Percentiles rank a stretch among this genome's conserved stretches.
Evolutionary conservation across 352 stramenopile genomes (phyloP).

Genomic region (Globisporangium emineosum): DNA sequence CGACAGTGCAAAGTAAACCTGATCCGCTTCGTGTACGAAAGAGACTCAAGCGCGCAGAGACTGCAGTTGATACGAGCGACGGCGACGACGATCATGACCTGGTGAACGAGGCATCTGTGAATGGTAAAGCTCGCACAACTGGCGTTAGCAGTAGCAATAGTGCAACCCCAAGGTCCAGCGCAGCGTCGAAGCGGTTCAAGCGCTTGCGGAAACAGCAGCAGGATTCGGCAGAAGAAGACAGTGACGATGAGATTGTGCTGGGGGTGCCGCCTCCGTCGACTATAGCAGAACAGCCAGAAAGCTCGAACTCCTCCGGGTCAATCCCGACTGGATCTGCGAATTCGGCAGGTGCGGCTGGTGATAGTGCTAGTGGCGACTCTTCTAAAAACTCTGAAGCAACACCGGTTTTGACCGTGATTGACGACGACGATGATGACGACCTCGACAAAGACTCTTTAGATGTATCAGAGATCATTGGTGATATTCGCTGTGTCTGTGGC

Average conservation of each 20-base stretch:
- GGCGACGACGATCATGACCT: not conserved
- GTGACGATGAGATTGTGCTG: constrained; percentile 9
- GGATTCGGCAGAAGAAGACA: constrained; percentile 11
- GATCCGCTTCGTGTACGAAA: not conserved
- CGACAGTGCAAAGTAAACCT: not conserved
- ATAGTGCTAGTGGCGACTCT: not conserved
- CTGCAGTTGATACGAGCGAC: not conserved
- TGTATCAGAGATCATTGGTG: constrained; percentile 23
- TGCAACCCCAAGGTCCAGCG: not conserved
- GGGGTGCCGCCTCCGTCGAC: not conserved
- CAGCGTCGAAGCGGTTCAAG: constrained; percentile 13
- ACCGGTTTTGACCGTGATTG: constrained; percentile 7
- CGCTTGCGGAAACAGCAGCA: constrained; percentile 8
- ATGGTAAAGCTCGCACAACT: not conserved
- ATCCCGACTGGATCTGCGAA: not conserved
- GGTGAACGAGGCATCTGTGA: not conserved
- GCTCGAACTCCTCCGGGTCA: not conserved
- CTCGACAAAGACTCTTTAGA: constrained; percentile 16
- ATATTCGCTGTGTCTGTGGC: constrained; percentile 62
- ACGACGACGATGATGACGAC: constrained; percentile 47
- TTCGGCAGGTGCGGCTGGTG: not conserved
- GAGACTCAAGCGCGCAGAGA: not conserved
- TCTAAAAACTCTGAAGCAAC: not conserved
- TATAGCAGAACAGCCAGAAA: not conserved
- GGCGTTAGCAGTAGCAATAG: not conserved